A percentile compares a stretch with the other conserved stretches of the same genome.
phyloP scores from a whole-genome alignment of 2,329 filamentous ascomycete genomes.

The Epichloe aotearoae region DNA sequence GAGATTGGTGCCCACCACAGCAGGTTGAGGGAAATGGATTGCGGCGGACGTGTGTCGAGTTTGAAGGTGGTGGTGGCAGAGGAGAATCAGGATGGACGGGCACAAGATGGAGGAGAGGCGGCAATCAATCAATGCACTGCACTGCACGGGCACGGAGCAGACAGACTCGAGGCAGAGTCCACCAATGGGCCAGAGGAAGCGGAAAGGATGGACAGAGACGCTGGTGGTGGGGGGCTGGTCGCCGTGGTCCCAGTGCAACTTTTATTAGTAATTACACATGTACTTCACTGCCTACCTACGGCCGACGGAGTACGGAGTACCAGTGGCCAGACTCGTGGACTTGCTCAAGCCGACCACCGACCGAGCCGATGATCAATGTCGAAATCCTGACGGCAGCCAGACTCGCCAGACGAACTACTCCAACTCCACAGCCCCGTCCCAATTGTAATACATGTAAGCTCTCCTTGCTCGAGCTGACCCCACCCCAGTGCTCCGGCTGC shows the following conservation, averaged over 20 bases:
- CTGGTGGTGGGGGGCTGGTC: too few relatives aligned
- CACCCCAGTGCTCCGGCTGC: not conserved
- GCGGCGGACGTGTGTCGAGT: not conserved
- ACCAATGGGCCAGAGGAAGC: not conserved
- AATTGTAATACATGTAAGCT: not conserved
- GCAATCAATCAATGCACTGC: not conserved
- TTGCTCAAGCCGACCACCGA: too few relatives aligned
- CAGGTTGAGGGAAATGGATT: not conserved
- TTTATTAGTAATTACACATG: too few relatives aligned
- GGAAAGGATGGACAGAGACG: not conserved
- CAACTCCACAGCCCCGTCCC: not conserved
- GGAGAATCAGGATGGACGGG: not conserved
- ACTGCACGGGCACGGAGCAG: not conserved
- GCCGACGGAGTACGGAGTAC: too few relatives aligned
- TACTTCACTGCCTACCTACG: too few relatives aligned
- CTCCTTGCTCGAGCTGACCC: not conserved
- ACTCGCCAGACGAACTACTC: not conserved
- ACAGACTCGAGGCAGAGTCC: not conserved
- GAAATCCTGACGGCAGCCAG: too few relatives aligned
- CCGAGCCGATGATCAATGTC: too few relatives aligned
- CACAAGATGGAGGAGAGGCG: conserved; percentile 1
- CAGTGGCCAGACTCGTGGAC: too few relatives aligned
- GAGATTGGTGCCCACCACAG: not conserved
- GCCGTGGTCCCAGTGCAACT: too few relatives aligned
- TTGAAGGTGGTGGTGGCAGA: not conserved